Evolutionary conservation across 2,329 filamentous ascomycete genomes (phyloP), one percentile per base, ranked within the genome.

Genomic region (Pestalotiopsis sp.): DNA sequence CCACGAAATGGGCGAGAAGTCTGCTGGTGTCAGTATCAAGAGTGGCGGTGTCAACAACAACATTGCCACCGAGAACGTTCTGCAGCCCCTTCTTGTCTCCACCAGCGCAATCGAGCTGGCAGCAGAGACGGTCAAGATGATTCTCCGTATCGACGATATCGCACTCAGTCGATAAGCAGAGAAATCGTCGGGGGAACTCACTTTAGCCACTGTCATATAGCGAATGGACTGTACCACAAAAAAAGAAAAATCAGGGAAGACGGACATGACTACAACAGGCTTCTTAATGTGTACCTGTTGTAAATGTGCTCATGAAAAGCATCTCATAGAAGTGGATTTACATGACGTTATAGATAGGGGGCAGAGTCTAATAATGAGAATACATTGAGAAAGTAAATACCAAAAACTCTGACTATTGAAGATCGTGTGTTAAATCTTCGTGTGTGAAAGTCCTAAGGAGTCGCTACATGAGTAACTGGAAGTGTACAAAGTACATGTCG

Each of bases 81-180:
- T 99, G 79, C 96, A 99, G 85, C 96, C 96, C 20, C 85, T 99
- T 78, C 85, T 99, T 71, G 96, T 99, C 71, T 97, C 94, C 87
- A 99, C 96, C 68, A 98, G 95, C 81, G 94, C 96, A 27, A 96
- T 99, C 76, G 95, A 99, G 85, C 83, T 99, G 81, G 96, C 96
- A 38, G 95, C 95, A 7, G 96, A 99, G 88, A 99, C 96, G 70
- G 96, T 98, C 76, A 99, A 98, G 90, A 96, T 97, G 94, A 90
- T 91, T 78, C 80, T 91, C 77, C 86, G 89, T 79, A 90, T 91
- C 82, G 89, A 91, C 78, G 89, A 91, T 77, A 90, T 91, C 81
- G 87, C 87, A 63, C 81, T 91, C 79, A 89, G 85, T 76, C 85
- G 89, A 82, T 90, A 87, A 77, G 23, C n/a, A 36, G 36, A 25